Conservation (phyloP, 116 monocot genomes). For the Iris pallida region DNA sequence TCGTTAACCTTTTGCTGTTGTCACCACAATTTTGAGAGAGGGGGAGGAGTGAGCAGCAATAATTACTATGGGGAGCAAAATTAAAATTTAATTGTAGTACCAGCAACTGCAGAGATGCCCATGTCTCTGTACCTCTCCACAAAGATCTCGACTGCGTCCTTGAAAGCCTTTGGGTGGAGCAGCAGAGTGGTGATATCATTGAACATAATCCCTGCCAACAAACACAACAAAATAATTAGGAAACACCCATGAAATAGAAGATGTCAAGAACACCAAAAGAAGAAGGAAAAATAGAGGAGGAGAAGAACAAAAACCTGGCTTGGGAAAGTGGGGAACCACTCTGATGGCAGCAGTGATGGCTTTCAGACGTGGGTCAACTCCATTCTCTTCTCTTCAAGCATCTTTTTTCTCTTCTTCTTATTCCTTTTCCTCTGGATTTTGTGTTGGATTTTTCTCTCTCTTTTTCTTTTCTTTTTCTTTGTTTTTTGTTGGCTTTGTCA, state of each 20-base stretch:
- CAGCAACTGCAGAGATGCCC: slow-evolving; percentile 80
- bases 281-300: not conserved
- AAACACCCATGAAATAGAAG: not conserved
- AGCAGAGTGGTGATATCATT: slow-evolving; percentile 88
- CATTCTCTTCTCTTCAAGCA: slow-evolving; percentile 44
- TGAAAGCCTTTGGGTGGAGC: slow-evolving; percentile 79
- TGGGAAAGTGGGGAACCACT: slow-evolving; percentile 94
- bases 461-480: not conserved
- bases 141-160: slow-evolving; percentile 80
- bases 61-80: too few species aligned
- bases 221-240: slow-evolving; percentile 1
- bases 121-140: slow-evolving; percentile 74
- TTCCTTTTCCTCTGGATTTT: not conserved
- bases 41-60: not conserved
- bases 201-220: slow-evolving; percentile 82
- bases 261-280: not conserved
- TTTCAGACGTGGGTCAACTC: slow-evolving; percentile 56
- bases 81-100: slow-evolving; percentile 26
- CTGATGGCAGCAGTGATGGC: slow-evolving; percentile 78
- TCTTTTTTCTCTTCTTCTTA: not conserved
- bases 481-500: not conserved
- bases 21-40: too few species aligned
- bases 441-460: not conserved
- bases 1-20: too few species aligned
- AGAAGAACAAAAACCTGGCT: slow-evolving; percentile 48